phyloP scores from a whole-genome alignment of 208 protist genomes.

The Giardia duodenalis region DNA sequence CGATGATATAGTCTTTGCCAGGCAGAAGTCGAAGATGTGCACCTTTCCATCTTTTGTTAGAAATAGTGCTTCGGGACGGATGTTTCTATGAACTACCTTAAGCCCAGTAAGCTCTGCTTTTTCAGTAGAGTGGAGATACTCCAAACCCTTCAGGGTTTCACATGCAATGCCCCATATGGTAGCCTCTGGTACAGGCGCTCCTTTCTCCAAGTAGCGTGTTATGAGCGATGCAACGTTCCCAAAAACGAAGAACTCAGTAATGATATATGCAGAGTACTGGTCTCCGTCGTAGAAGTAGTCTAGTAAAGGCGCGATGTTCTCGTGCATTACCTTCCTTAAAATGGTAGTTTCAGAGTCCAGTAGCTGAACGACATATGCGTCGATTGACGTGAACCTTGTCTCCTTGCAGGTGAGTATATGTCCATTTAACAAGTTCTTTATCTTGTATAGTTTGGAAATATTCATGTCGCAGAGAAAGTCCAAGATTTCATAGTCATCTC shows the following conservation, averaged over 20 bases:
- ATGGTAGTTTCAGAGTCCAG: not conserved
- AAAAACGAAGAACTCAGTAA: not conserved
- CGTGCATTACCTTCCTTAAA: not conserved
- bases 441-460: not conserved
- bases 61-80: not conserved
- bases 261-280: not conserved
- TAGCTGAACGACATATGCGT: not conserved
- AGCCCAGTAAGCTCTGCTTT: not conserved
- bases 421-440: not conserved
- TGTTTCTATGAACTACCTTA: not conserved
- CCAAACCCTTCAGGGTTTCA: not conserved
- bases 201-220: not conserved
- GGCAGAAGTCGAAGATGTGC: not conserved
- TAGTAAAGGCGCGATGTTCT: not conserved
- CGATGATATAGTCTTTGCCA: not conserved
- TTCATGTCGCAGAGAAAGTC: not conserved
- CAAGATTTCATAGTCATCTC: not conserved
- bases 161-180: not conserved
- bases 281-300: not conserved
- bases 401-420: not conserved
- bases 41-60: not conserved
- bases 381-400: not conserved
- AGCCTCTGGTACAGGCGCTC: not conserved
- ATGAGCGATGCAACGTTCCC: not conserved
- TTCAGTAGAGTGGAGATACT: not conserved